Evolutionary conservation across 2,329 filamentous ascomycete genomes (phyloP), one percentile per base, ranked within the genome.

Genomic region (Claviceps paspali): DNA sequence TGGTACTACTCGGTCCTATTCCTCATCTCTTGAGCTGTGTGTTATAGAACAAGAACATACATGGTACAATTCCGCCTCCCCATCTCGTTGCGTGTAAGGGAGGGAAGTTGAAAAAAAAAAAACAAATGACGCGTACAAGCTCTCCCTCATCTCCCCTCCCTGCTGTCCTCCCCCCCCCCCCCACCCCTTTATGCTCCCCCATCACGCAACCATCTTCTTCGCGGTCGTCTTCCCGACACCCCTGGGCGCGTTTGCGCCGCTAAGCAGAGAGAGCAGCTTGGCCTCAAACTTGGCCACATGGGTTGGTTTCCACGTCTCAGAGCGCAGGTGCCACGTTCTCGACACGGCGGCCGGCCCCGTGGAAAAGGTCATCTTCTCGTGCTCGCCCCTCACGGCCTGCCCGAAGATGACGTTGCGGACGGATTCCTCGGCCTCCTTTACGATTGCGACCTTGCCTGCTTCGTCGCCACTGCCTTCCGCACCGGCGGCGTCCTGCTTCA

Each of bases 201-300:
- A 28, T 19, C 17, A 18, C 32, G 22, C 22, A 14, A 11, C 21
- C 6, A 5, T n/a, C 31, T 33, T 23, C 1, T 23, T 30, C 17
- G n/a, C n/a, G n/a, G n/a, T n/a, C 30, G 11, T 35, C 26, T n/a
- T 29, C 5, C 6, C 34, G n/a, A 6, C 6, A 7, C 44, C 45
- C 51, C 43, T 22, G 32, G n/a, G n/a, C n/a, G n/a, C 44, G 21
- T 40, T 34, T 43, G 10, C 47, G 9, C 33, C 41, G 47, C 41
- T 45, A 40, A 55, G 33, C 41, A 62, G 40, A 34, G 55, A 51
- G 29, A 46, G 44, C 33, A 64, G 38, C 53, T 63, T 65, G 21
- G 43, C 52, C 52, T 64, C 54, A 39, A 65, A 65, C 28, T 46
- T 50, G 35, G 53, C 50, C 33, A 55, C 50, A 22, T 62, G 52